Base-by-base conservation (phyloP, 768 basidiomycete genomes). In the Clitopilus passeckerianus region DNA sequence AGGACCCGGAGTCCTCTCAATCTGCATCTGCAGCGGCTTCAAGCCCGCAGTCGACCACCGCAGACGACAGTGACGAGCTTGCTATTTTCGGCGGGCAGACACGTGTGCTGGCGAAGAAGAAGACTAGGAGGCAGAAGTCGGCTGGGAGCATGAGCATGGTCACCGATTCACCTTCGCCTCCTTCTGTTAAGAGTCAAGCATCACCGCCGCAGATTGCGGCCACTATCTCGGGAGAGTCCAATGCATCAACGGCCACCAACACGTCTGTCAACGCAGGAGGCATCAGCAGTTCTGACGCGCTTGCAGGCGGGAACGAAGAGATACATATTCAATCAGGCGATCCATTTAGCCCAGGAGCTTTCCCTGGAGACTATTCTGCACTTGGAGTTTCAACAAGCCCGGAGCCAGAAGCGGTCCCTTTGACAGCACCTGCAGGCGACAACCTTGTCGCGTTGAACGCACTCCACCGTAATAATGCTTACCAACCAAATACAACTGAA, bases 1-100 rank as follows among this genome's bases (percentile, higher is more conserved):
- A 7, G 53, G 57, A 55, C 7, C 53, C 12, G 4, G 53, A 14
- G 16, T 12, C 12, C 53, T 41, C 37, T 53, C 53, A 53, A 15
- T 24, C 23, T 56, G 41, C 22, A 33, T 24, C 12, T 34, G 33
- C 34, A 34, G 54, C 54, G 9, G 35, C 23, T 46, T 58, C 60
- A 41, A 37, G 20, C 53, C 60, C 12, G 22, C 46, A 12, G 18
- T 37, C 33, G 9, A 18, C 44, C 46, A 69, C 59, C 23, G 71
- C 75, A 53, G 75, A 75, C 37, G 66, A 73, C 20, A 75, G 78
- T 54, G 74, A 81, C 59, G 80, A 82, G 59, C 71, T 84, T 3
- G 81, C 81, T 6, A 80, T 84, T 23, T 84, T 83, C 57, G 81
- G 82, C 15, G 82, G 82, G 7, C 80, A 83, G 65, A 78, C 75